Base-by-base conservation (phyloP, 768 basidiomycete species). In the Galerina sulciceps region DNA sequence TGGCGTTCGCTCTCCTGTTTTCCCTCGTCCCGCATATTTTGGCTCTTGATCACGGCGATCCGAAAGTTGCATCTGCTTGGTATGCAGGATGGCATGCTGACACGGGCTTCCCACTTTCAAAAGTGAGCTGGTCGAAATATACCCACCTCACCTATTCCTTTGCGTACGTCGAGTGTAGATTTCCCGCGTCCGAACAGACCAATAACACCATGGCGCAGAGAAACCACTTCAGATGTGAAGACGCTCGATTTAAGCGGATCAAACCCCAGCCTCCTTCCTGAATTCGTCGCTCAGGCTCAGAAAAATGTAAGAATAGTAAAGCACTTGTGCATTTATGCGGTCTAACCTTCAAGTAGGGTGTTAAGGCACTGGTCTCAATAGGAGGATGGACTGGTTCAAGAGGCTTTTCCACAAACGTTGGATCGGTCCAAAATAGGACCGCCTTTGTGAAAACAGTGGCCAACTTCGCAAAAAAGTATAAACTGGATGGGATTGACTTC, bases 361-460 rank as follows among this genome's bases (percentile, higher is more conserved):
- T 90, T 9, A 80, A 81, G 63, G 82, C 87, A 0, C 69, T 83
- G 6, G 68, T 87, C 26, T 83, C 87, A 3, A 75, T 92, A 22
- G 90, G 91, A 38, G 91, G 90, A 5, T 92, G 89, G 89, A 77
- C 74, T 8, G 91, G 90, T 8, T 79, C 86, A 3, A 73, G 67
- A 35, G 87, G 75, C 62, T 92, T 83, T 65, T 91, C 90, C 2
- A 74, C 84, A 4, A 79, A 83, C 18, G 81, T 92, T 17, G 85
- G 78, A 2, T 85, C 86, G 5, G 67, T 83, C 0, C 61, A 73
- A 51, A 89, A 88, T 57, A 79, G 89, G 40, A 86, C 85, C 1
- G 75, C 79, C 8, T 92, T 92, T 64, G 88, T 86, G 15, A 74
- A 84, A 40, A 84, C 87, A 1, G 74, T 90, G 11, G 71, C 75